Evolutionary conservation across 306 rosid genomes (phyloP), one percentile per base, ranked within the genome.

Genomic region (Abrus pulchellus): DNA sequence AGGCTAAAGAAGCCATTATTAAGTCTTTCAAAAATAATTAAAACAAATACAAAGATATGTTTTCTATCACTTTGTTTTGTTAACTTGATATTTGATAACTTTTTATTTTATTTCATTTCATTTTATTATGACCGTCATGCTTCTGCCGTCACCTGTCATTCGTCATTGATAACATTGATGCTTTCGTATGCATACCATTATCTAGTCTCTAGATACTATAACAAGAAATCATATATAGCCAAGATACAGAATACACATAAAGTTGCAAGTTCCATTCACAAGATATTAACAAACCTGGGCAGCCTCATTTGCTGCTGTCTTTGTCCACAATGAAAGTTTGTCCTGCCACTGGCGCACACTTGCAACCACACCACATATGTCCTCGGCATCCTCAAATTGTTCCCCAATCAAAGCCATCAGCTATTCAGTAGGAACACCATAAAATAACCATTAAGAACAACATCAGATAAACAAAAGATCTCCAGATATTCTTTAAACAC

Each of bases 341-440:
- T 93, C 98, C 84, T 90, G 97, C 90, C 97, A 92, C 84, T 74
- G 97, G 79, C 98, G 98, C 79, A 92, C 98, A 63, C 97, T 93
- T 1, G 92, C 99, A 65, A 96, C 98, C 74, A 92, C 98, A 28
- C 99, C 99, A 7, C 99, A 96, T 57, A 93, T 93, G 81, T 92
- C 98, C 72, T 96, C 97, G 0, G 88, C 86, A 69, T 93, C 99
- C 61, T 92, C 99, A 59, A 96, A 87, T 88, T 93, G 98, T 83
- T 96, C 99, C 47, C 99, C 99, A 56, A 96, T 89, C 79, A 96
- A 88, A 72, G 99, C 97, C 98, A 96, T 89, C 89, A 96, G 56
- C 98, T 96, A 82, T n/a, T 38, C 76, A 56, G 73, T 10, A 78
- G 45, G 9, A 72, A 12, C 52, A 41, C 52, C 59, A 60, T 6